A percentile compares a stretch with the other conserved stretches of the same genome.
Evolutionary conservation across 768 basidiomycete genomes (phyloP).

Genomic region (Floccularia luteovirens): DNA sequence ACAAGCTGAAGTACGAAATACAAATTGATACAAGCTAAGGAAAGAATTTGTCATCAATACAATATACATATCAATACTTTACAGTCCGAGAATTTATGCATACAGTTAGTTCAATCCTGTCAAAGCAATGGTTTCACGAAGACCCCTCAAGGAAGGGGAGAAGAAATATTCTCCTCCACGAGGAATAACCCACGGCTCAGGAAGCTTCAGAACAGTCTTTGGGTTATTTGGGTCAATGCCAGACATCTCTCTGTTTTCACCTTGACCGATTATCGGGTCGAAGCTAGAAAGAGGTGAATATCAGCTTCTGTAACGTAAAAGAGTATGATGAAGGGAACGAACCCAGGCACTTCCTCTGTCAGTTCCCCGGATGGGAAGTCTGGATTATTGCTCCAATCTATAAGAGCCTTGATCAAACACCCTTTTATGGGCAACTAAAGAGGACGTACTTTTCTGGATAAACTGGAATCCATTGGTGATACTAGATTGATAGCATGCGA

Average conservation of each 20-base stretch:
- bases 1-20: no score
- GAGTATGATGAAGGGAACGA: not conserved
- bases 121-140: slow-evolving; percentile 4
- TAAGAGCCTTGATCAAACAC: no score
- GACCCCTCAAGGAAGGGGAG: slow-evolving; percentile 6
- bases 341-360: slow-evolving; percentile 1
- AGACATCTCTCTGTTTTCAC: slow-evolving; percentile 1
- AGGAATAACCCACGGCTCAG: slow-evolving; percentile 6
- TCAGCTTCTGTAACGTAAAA: no score
- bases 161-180: slow-evolving; percentile 10
- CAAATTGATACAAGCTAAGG: no score
- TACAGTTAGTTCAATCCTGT: no score
- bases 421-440: not conserved
- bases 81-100: no score
- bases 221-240: slow-evolving; percentile 3
- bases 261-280: slow-evolving; percentile 3
- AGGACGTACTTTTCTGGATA: not conserved
- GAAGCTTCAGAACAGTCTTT: not conserved
- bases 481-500: slow-evolving; percentile 2
- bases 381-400: slow-evolving; percentile 2
- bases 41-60: no score
- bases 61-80: no score
- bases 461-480: slow-evolving; percentile 1
- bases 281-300: slow-evolving; percentile 1
- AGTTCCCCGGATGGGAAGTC: not conserved